Base-by-base conservation (phyloP, 495 filamentous ascomycete species). In the Aeminium ludgeri region DNA sequence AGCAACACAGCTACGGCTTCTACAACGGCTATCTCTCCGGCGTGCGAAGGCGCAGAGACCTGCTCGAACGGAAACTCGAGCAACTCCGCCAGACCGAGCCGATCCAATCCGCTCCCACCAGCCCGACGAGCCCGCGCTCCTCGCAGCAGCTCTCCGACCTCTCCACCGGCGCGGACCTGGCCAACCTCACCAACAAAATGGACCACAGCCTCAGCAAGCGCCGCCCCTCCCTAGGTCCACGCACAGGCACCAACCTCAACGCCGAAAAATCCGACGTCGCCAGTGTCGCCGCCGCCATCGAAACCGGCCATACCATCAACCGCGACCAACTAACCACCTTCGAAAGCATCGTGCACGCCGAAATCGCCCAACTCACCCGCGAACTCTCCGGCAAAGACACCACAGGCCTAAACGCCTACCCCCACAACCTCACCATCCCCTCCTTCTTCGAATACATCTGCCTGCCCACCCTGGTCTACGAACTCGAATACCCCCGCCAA, bases 21-120 rank as follows among this genome's bases (percentile, higher is more conserved):
- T 84, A 81, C 54, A 85, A 84, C 50, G 80, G 80, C 4, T 67
- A 84, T 46, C 62, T 85, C 20, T 78, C 76, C 6, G 65, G 69
- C 32, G 61, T 70, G 4, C 71, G 72, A 44, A 65, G 65, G 36
- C 65, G 65, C 36, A 55, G 67, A 20, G 41, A 46, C 8, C 36
- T 63, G 20, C 58, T 73, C n/a, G 49, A 54, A 35, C 44, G 41
- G n/a, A 68, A 67, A 32, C 52, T 69, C 0, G 42, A 58, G 20
- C 59, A 65, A 43, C 57, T 72, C 0, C 56, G 65, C 18, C 47
- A 54, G 11, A 54, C 51, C 30, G 55, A 57, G 15, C 51, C 58
- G 0, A 23, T 43, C 7, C 31, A 41, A 10, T 40, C 65, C 38
- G 53, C 64, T 11, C 41, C 48, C 12, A 41, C 20, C 29, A 51